phyloP scores from a whole-genome alignment of 2,329 filamentous ascomycete genomes.

The Pseudocercospora macadamiae region DNA sequence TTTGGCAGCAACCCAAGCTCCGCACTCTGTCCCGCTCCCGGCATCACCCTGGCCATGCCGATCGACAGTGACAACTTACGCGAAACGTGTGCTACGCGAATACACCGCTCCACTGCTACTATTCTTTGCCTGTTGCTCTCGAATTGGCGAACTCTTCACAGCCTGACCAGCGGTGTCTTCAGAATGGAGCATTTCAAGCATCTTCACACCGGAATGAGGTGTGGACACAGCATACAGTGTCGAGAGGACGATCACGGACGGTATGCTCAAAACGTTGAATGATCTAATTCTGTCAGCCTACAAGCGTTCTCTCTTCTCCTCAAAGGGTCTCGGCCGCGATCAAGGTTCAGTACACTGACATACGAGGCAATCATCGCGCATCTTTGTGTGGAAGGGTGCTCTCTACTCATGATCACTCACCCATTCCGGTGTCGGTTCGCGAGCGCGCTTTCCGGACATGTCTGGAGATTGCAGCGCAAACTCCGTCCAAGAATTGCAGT shows the following conservation, averaged over 20 bases:
- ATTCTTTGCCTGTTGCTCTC: neutral
- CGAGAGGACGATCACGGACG: too few species aligned
- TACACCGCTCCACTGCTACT: neutral
- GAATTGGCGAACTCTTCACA: neutral
- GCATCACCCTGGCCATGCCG: neutral
- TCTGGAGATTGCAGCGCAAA: neutral
- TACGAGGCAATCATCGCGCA: neutral
- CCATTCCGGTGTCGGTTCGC: too few species aligned
- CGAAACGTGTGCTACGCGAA: neutral
- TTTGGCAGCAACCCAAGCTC: neutral
- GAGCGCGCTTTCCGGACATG: too few species aligned
- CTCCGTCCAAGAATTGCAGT: neutral
- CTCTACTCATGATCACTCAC: too few species aligned
- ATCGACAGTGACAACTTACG: neutral
- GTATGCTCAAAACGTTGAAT: neutral
- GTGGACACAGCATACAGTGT: too few species aligned
- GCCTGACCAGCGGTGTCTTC: neutral
- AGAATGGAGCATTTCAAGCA: neutral
- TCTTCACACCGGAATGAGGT: too few species aligned
- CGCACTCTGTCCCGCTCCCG: conserved; percentile 9
- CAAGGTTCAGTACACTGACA: neutral
- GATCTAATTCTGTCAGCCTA: neutral
- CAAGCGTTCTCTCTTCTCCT: neutral
- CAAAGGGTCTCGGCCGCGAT: neutral
- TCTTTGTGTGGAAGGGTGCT: too few species aligned